Percentiles rank a stretch among this genome's conserved stretches.
Evolutionary conservation across 495 filamentous ascomycete genomes (phyloP).

Genomic region (Trichocladium uniseriatum): DNA sequence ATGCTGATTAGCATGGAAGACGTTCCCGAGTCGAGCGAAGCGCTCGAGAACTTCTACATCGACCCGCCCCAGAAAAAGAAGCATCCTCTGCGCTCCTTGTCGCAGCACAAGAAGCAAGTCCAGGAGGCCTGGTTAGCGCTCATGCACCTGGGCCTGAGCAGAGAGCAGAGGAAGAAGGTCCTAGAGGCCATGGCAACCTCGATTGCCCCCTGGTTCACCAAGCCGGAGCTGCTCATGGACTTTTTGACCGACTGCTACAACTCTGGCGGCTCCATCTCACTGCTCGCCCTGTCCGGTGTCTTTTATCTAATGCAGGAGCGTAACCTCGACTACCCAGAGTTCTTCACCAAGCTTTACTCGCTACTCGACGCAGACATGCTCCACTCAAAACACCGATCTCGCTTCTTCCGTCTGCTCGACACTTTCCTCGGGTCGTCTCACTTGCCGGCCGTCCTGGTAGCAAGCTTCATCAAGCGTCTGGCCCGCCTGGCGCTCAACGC

Average conservation of each 20-base stretch:
- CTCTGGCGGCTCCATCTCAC: slow-evolving; percentile 69
- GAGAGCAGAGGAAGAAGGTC: slow-evolving; percentile 68
- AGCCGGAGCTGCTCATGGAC: slow-evolving; percentile 88
- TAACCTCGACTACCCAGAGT: slow-evolving; percentile 92
- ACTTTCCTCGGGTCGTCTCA: slow-evolving; percentile 89
- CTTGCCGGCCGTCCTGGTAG: slow-evolving; percentile 80
- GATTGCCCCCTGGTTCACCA: slow-evolving; percentile 80
- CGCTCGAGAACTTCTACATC: slow-evolving; percentile 58
- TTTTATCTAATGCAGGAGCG: slow-evolving; percentile 90
- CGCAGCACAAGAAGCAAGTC: slow-evolving; percentile 59
- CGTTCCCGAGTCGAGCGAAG: slow-evolving; percentile 50
- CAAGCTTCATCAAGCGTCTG: slow-evolving; percentile 91
- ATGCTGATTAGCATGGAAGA: slow-evolving; percentile 58
- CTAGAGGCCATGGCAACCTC: slow-evolving; percentile 61
- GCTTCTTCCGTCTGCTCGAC: slow-evolving; percentile 86
- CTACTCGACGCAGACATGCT: slow-evolving; percentile 75
- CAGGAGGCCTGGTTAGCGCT: slow-evolving; percentile 81
- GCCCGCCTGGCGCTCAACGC: slow-evolving; percentile 72
- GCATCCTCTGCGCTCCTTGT: slow-evolving; percentile 43
- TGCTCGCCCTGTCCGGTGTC: slow-evolving; percentile 83
- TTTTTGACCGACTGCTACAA: slow-evolving; percentile 92
- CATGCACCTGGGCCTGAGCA: slow-evolving; percentile 54
- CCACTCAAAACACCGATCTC: slow-evolving; percentile 86
- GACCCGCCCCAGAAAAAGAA: slow-evolving; percentile 42
- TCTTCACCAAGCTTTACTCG: slow-evolving; percentile 90